Base-by-base conservation (phyloP, 2,329 filamentous ascomycete species). In the Davidsoniella australis region DNA sequence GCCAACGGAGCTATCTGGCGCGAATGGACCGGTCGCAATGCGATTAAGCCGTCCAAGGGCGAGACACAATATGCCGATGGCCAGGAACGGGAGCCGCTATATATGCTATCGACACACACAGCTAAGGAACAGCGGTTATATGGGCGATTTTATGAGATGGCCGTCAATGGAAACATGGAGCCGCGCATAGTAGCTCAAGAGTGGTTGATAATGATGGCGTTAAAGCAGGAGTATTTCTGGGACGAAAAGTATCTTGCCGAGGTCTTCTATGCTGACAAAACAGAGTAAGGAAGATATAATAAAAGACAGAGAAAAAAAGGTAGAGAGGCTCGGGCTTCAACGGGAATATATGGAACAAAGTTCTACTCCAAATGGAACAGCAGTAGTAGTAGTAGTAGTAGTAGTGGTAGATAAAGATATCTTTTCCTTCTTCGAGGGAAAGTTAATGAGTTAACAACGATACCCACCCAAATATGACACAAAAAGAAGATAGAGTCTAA, bases 181-280 rank as follows among this genome's bases (percentile, higher is more conserved):
- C 81, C 88, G 2, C 72, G 83, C 48, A 79, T 98, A 39, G 86
- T 95, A 20, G 75, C 75, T 43, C 76, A 83, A 2, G 88, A 98
- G 60, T 98, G 91, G 91, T 63, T 98, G 57, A 67, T 98, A 51
- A 82, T 88, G 59, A 80, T 87, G 53, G 85, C 86, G 4, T 89
- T 98, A 84, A 78, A 76, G 58, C 91, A 98, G 65, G 72, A 86
- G 63, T 68, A 91, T 54, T 69, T 70, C n/a, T 80, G 78, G 63
- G 69, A 78, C 50, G 66, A 78, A 39, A 73, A 70, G 56, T 86
- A 85, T 59, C 61, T 78, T 45, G 66, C 67, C 26, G 62, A 63
- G 44, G 68, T 43, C 17, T 53, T 45, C 48, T 26, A 41, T 44
- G 40, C 16, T 3, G 18, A 45, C 29, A 6, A 38, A 6, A 8